Conservation (phyloP, 2,329 filamentous ascomycete species). For the Colletotrichum siamense region DNA sequence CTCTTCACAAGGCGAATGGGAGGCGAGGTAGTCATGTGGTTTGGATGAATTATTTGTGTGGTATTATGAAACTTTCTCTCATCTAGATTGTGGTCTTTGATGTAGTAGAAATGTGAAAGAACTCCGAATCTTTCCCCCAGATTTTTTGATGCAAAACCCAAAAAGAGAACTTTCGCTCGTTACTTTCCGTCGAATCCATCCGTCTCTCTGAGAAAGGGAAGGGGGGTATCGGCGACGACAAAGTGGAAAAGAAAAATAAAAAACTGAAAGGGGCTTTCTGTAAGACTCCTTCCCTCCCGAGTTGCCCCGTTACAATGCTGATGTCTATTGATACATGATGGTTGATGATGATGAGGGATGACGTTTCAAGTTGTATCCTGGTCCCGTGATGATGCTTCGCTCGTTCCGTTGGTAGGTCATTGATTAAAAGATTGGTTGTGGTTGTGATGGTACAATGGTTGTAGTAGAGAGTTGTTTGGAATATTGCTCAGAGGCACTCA, state of each 20-base stretch:
- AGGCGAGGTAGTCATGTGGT: too few relatives aligned
- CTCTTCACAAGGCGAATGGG: not conserved
- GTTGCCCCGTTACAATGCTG: not conserved
- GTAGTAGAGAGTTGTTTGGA: not conserved
- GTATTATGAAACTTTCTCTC: slow-evolving; percentile 7
- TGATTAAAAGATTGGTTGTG: slow-evolving; percentile 14
- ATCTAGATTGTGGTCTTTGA: not conserved
- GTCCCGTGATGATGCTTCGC: slow-evolving; percentile 18
- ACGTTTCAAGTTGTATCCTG: slow-evolving; percentile 9
- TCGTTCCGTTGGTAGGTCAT: slow-evolving; percentile 19
- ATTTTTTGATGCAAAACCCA: not conserved
- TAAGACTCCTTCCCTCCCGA: not conserved
- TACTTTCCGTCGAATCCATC: slow-evolving; percentile 23
- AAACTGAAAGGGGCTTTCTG: not conserved
- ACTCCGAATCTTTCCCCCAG: not conserved
- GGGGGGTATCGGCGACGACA: slow-evolving; percentile 24
- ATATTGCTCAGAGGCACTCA: slow-evolving; percentile 7
- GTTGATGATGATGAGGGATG: not conserved
- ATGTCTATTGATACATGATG: slow-evolving; percentile 11
- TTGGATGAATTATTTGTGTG: slow-evolving; percentile 1
- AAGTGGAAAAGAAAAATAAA: slow-evolving; percentile 3
- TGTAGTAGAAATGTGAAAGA: not conserved
- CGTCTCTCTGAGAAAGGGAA: slow-evolving; percentile 19
- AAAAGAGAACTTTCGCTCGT: slow-evolving; percentile 4
- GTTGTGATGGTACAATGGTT: slow-evolving; percentile 6